These are phyloP conservation scores for Stevia rebaudiana DNA, from an alignment of 140 eudicot genomes.

Conservation along the genomic window DNA sequence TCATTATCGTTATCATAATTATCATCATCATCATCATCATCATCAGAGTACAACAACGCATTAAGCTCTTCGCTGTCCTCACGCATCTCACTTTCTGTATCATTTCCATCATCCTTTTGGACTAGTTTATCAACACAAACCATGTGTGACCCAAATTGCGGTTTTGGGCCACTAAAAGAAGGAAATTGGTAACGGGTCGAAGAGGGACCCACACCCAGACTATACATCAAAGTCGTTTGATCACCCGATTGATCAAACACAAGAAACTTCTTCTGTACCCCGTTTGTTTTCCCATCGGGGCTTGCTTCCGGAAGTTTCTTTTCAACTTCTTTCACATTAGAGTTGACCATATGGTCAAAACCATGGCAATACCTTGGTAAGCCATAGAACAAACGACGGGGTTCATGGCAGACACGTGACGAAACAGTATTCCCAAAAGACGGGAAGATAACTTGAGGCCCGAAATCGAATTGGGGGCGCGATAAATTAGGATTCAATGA, in stretches of 20 bases:
- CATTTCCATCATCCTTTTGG: constrained; percentile 24
- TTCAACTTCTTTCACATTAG: constrained; percentile 18
- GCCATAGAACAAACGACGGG: constrained; percentile 46
- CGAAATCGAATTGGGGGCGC: constrained; percentile 29
- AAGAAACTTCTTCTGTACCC: constrained; percentile 53
- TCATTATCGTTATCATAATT: constrained; percentile 7
- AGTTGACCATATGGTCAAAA: constrained; percentile 29
- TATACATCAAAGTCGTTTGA: constrained; percentile 58
- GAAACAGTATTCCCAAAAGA: constrained; percentile 34
- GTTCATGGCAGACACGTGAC: constrained; percentile 18
- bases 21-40: constrained; percentile 35
- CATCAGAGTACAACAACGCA: constrained; percentile 75
- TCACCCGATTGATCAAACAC: constrained; percentile 88
- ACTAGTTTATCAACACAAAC: constrained; percentile 12
- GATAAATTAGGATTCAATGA: constrained; percentile 27
- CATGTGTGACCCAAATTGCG: constrained; percentile 14
- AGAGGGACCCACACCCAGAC: constrained; percentile 32
- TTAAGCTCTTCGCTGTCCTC: constrained; percentile 76
- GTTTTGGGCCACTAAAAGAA: constrained; percentile 27
- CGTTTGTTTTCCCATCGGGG: constrained; percentile 21
- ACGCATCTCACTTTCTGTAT: constrained; percentile 44
- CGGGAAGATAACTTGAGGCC: constrained; percentile 32
- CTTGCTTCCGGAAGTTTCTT: constrained; percentile 12
- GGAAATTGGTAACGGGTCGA: constrained; percentile 29
- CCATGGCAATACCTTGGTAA: constrained; percentile 35